A percentile compares a stretch with the other conserved stretches of the same genome.
Conservation (phyloP, 2,329 filamentous ascomycete genomes). For the Fusarium musae region DNA sequence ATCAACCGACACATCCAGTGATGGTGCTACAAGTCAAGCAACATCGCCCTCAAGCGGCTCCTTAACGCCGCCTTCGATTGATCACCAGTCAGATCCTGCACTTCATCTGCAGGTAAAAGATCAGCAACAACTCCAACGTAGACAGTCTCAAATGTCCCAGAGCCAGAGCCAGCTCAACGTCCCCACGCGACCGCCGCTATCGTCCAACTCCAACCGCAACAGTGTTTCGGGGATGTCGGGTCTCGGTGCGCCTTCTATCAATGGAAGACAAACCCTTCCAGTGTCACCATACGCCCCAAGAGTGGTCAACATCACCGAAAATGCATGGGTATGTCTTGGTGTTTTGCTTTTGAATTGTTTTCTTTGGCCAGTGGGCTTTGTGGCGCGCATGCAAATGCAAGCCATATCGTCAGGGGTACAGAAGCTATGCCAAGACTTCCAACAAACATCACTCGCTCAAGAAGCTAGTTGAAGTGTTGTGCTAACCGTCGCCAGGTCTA, state of each 20-base stretch:
- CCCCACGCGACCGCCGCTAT: slow-evolving; percentile 52
- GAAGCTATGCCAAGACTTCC: slow-evolving; percentile 13
- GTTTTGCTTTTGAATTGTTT: slow-evolving; percentile 25
- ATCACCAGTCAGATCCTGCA: slow-evolving; percentile 72
- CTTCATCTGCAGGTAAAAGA: slow-evolving; percentile 70
- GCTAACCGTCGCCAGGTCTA: slow-evolving; percentile 72
- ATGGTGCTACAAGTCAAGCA: slow-evolving; percentile 66
- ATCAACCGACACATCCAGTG: slow-evolving; percentile 71
- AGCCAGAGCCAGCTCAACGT: slow-evolving; percentile 39
- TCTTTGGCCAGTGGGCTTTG: slow-evolving; percentile 17
- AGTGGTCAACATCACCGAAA: slow-evolving; percentile 81
- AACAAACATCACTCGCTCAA: background rate
- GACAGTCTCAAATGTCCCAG: slow-evolving; percentile 32
- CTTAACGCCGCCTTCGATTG: slow-evolving; percentile 78
- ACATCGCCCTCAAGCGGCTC: slow-evolving; percentile 75
- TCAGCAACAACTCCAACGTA: slow-evolving; percentile 35
- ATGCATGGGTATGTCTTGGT: slow-evolving; percentile 77
- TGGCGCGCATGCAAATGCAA: slow-evolving; percentile 23
- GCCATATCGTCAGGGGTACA: slow-evolving; percentile 24
- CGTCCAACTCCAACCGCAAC: slow-evolving; percentile 64
- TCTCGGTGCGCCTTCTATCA: slow-evolving; percentile 64
- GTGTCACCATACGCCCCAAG: slow-evolving; percentile 84
- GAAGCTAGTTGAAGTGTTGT: slow-evolving; percentile 3
- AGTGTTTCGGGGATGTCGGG: slow-evolving; percentile 74
- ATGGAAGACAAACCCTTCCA: slow-evolving; percentile 67